These are phyloP conservation scores for Clathrospora elynae DNA, from an alignment of 2,329 filamentous ascomycete genomes.

Conservation along the genomic window DNA sequence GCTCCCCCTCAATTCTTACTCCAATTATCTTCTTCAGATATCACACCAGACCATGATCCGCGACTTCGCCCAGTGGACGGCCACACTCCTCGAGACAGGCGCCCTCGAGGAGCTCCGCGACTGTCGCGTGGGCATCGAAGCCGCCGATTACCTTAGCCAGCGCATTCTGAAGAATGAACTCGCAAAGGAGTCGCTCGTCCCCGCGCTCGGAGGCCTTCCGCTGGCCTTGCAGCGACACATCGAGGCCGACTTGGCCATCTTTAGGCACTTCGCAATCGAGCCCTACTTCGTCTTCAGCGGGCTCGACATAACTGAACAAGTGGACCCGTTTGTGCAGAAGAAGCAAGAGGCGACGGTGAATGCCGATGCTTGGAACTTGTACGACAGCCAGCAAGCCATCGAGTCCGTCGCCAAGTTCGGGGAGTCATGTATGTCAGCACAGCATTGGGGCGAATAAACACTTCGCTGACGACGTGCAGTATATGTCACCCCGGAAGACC, in stretches of 20 bases:
- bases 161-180: slow-evolving; percentile 63
- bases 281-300: slow-evolving; percentile 93
- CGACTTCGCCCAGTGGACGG: slow-evolving; percentile 63
- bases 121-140: slow-evolving; percentile 81
- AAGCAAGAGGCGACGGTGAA: slow-evolving; percentile 71
- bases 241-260: slow-evolving; percentile 73
- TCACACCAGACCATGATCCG: slow-evolving; percentile 46
- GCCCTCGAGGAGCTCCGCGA: slow-evolving; percentile 73
- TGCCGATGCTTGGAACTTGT: slow-evolving; percentile 82
- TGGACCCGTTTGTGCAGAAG: slow-evolving; percentile 62
- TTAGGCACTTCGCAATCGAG: slow-evolving; percentile 71
- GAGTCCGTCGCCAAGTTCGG: slow-evolving; percentile 87
- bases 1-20: too few species aligned
- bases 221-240: slow-evolving; percentile 77
- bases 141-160: slow-evolving; percentile 78
- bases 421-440: slow-evolving; percentile 65
- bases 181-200: slow-evolving; percentile 83
- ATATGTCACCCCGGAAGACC: slow-evolving; percentile 65
- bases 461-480: slow-evolving; percentile 55
- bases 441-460: not conserved
- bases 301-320: slow-evolving; percentile 75
- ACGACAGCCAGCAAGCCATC: slow-evolving; percentile 78
- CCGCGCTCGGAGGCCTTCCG: slow-evolving; percentile 87
- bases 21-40: slow-evolving; percentile 1
- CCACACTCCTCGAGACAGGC: slow-evolving; percentile 60